Percentiles rank a stretch among this genome's conserved stretches.
phyloP scores from a whole-genome alignment of 352 stramenopile species.

The Albugo candida region DNA sequence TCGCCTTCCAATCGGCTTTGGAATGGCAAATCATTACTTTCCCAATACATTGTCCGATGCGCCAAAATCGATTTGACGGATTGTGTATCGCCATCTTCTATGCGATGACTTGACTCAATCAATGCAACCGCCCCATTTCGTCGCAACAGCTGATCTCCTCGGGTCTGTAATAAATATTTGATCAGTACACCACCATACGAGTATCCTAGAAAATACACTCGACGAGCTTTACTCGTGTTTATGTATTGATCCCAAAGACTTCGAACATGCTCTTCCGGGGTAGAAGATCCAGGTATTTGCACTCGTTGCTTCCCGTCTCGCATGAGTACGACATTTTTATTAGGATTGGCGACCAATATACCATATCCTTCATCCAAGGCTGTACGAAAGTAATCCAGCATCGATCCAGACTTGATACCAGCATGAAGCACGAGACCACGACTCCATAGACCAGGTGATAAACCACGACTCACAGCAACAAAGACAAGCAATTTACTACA shows the following conservation, averaged over 20 bases:
- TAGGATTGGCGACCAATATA: conserved; percentile 77
- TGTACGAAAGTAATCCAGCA: conserved; percentile 80
- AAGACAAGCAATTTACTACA: conserved; percentile 74
- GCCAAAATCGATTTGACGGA: conserved; percentile 74
- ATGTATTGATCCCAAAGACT: conserved; percentile 77
- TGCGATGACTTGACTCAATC: conserved; percentile 74
- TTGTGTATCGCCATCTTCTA: conserved; percentile 70
- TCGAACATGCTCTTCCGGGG: conserved; percentile 77
- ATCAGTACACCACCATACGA: conserved; percentile 76
- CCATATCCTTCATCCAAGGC: conserved; percentile 68
- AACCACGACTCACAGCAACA: conserved; percentile 55
- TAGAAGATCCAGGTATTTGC: conserved; percentile 65
- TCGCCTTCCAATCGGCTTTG: conserved; percentile 62
- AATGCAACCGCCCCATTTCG: conserved; percentile 71
- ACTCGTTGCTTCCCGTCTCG: conserved; percentile 61
- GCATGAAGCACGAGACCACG: conserved; percentile 66
- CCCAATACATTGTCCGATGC: conserved; percentile 80
- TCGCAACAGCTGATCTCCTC: conserved; percentile 69
- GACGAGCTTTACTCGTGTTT: conserved; percentile 22
- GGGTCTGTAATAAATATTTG: conserved; percentile 77
- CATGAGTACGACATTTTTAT: conserved; percentile 78
- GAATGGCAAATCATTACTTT: conserved; percentile 60
- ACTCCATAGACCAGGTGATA: conserved; percentile 74
- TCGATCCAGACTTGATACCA: conserved; percentile 71
- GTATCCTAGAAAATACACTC: conserved; percentile 77